Conservation (phyloP, 2,329 filamentous ascomycete genomes). For the Zymoseptoria passerinii region DNA sequence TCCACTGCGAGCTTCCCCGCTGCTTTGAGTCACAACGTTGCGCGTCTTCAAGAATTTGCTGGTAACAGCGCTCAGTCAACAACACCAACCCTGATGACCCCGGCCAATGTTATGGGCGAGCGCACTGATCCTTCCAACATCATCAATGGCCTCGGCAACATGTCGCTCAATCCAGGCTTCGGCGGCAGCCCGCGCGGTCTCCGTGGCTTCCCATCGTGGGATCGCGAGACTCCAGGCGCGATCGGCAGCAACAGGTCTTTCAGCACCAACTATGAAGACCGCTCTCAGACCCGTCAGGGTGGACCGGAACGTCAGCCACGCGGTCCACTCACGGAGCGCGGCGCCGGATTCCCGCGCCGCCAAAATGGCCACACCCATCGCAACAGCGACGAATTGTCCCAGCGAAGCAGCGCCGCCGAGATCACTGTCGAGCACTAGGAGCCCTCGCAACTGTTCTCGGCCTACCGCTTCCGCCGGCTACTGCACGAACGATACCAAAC, state of each 20-base stretch:
- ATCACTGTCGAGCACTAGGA: conserved; percentile 53
- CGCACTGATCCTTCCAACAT: conserved; percentile 36
- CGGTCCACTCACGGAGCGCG: conserved; percentile 53
- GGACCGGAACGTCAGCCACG: conserved; percentile 54
- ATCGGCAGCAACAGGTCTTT: conserved; percentile 58
- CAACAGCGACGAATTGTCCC: conserved; percentile 55
- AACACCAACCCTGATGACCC: conserved; percentile 56
- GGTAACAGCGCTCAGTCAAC: conserved; percentile 51
- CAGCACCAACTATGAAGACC: conserved; percentile 50
- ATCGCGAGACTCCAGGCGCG: conserved; percentile 48
- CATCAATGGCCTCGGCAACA: conserved; percentile 54
- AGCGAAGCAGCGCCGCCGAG: conserved; percentile 50
- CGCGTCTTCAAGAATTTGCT: conserved; percentile 53
- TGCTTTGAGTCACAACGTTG: conserved; percentile 54
- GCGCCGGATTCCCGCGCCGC: conserved; percentile 48
- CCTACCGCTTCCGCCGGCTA: neutral
- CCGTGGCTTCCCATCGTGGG: conserved; percentile 55
- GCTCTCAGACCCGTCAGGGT: conserved; percentile 40
- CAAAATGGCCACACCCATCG: conserved; percentile 55
- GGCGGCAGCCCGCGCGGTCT: conserved; percentile 50
- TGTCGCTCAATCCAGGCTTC: conserved; percentile 48
- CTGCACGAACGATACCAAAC: neutral
- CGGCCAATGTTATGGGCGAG: conserved; percentile 35
- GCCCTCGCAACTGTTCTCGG: conserved; percentile 7
- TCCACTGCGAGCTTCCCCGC: conserved; percentile 83